These are phyloP conservation scores for Solanum aculeatissimum DNA, from an alignment of 305 asterid species.

Conservation along the genomic window DNA sequence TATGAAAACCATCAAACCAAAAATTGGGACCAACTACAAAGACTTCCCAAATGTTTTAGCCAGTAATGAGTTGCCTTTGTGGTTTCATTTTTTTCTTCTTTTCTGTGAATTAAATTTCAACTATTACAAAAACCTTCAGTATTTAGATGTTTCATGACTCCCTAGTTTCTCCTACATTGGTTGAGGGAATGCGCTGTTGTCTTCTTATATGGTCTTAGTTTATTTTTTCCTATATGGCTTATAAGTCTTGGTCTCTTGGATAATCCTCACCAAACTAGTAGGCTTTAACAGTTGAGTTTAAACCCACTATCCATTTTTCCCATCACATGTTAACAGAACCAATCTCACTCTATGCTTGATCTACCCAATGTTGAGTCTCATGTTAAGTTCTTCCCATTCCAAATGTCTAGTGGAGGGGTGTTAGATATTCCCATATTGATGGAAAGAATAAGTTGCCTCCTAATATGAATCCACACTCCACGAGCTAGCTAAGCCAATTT, in stretches of 20 bases:
- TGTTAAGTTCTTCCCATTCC: background rate
- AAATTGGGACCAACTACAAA: background rate
- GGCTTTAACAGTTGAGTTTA: background rate
- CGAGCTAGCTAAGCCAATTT: background rate
- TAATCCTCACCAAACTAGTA: background rate
- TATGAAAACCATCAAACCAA: background rate
- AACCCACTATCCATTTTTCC: background rate
- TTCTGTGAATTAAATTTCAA: background rate
- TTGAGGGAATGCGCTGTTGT: background rate
- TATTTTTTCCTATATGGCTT: background rate
- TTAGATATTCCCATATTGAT: background rate
- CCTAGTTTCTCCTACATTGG: background rate
- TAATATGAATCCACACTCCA: background rate
- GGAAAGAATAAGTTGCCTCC: background rate
- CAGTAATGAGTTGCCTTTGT: background rate
- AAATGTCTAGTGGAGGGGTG: background rate
- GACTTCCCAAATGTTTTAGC: background rate
- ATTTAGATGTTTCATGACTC: background rate
- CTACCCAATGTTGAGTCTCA: background rate
- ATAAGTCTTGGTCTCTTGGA: background rate
- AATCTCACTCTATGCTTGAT: background rate
- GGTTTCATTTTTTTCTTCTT: background rate
- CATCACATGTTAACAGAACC: background rate
- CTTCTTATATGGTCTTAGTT: background rate
- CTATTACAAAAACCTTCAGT: background rate